Percentiles rank a stretch among this genome's conserved stretches.
These are phyloP conservation scores for Spinacia oleracea DNA, from an alignment of 179 eudicot species.

Conservation along the genomic window DNA sequence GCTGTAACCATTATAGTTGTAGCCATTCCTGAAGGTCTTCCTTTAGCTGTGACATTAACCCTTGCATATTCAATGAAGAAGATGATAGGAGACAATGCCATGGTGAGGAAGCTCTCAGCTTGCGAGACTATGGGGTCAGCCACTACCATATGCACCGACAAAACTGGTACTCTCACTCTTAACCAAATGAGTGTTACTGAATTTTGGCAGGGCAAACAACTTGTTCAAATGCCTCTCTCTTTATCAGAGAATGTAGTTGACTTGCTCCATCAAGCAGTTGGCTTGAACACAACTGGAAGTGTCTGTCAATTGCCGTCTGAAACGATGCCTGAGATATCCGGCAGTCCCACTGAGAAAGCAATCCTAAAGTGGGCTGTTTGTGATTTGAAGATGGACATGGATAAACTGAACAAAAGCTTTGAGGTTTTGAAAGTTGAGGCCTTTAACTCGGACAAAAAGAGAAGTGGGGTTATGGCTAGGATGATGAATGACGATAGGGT, in stretches of 20 bases:
- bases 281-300: conserved; percentile 45
- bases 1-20: conserved; percentile 57
- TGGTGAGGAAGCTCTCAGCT: conserved; percentile 58
- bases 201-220: conserved; percentile 39
- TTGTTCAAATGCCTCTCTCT: neutral
- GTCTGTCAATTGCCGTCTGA: conserved; percentile 23
- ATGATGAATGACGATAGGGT: conserved; percentile 23
- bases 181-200: conserved; percentile 45
- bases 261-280: conserved; percentile 35
- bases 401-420: conserved; percentile 27
- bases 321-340: conserved; percentile 38
- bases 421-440: conserved; percentile 44
- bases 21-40: conserved; percentile 53
- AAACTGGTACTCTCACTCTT: conserved; percentile 51
- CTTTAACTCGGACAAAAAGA: conserved; percentile 56
- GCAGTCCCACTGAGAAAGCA: conserved; percentile 64
- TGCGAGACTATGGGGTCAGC: conserved; percentile 62
- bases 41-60: conserved; percentile 53
- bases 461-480: conserved; percentile 46
- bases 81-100: conserved; percentile 53
- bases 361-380: conserved; percentile 52
- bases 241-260: conserved; percentile 26
- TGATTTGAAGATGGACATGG: conserved; percentile 46
- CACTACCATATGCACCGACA: conserved; percentile 49
- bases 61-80: conserved; percentile 62